These are phyloP conservation scores for Carpinus fangiana DNA, from an alignment of 306 rosid species.

Conservation along the genomic window DNA sequence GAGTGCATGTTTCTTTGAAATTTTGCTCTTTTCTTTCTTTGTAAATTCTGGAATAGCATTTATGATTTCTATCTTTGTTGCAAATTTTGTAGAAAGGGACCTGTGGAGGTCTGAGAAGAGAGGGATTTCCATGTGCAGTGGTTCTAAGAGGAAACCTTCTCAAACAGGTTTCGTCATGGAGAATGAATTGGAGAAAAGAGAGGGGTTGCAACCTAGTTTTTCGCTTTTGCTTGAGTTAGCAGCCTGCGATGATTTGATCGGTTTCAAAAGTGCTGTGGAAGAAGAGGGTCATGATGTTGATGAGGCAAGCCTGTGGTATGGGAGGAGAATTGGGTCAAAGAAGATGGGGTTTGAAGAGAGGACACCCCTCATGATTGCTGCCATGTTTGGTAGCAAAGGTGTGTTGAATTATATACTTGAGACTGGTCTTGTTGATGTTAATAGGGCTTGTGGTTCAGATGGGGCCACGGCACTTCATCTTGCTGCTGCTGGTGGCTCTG, in stretches of 20 bases:
- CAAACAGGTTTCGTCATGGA: conserved; percentile 51
- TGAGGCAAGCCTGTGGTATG: conserved; percentile 74
- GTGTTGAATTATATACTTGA: conserved; percentile 59
- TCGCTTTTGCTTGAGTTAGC: conserved; percentile 64
- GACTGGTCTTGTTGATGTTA: conserved; percentile 60
- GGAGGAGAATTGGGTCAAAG: conserved; percentile 68
- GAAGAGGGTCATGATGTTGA: conserved; percentile 52
- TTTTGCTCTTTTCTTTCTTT: conserved; percentile 23
- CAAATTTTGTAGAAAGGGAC: conserved; percentile 23
- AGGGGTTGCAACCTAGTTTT: conserved; percentile 28
- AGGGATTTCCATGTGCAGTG: conserved; percentile 62
- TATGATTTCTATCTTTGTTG: conserved; percentile 10
- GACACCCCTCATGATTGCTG: conserved; percentile 82
- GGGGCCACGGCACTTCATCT: conserved; percentile 81
- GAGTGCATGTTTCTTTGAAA: conserved; percentile 22
- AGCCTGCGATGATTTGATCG: conserved; percentile 55
- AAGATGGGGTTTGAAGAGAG: conserved; percentile 65
- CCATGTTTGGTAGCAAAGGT: conserved; percentile 72
- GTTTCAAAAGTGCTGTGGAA: conserved; percentile 63
- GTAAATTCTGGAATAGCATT: conserved; percentile 26
- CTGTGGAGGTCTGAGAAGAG: conserved; percentile 16
- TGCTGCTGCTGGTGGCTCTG: conserved; percentile 69
- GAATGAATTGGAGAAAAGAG: conserved; percentile 37
- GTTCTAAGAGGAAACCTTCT: conserved; percentile 57
- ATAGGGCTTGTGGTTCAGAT: conserved; percentile 59